These are phyloP conservation scores for Lipomyces oligophaga DNA, from an alignment of 805 yeast species.

Conservation along the genomic window DNA sequence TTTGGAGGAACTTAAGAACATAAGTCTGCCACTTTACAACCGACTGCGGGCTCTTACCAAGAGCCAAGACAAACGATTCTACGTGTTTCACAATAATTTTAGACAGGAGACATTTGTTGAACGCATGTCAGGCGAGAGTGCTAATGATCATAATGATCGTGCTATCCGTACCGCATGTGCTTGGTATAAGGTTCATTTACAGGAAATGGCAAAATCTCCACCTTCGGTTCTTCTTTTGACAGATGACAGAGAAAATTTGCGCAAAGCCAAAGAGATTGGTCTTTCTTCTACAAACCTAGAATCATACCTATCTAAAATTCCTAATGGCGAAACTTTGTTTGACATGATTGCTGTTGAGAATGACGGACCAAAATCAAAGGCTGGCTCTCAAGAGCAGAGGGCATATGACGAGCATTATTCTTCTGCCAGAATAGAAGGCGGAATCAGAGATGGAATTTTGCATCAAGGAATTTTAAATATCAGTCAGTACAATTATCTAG, in stretches of 20 bases:
- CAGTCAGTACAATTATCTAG: slow-evolving; percentile 81
- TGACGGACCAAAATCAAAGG: slow-evolving; percentile 31
- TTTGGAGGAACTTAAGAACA: slow-evolving; percentile 84
- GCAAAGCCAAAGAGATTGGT: slow-evolving; percentile 49
- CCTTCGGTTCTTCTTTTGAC: slow-evolving; percentile 48
- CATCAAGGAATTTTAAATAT: slow-evolving; percentile 80
- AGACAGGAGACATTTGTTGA: slow-evolving; percentile 62
- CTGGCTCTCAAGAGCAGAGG: slow-evolving; percentile 42
- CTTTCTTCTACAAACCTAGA: slow-evolving; percentile 8
- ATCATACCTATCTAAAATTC: slow-evolving; percentile 45
- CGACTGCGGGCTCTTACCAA: slow-evolving; percentile 75
- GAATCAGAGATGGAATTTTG: slow-evolving; percentile 78
- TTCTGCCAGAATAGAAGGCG: slow-evolving; percentile 82
- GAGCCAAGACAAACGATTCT: slow-evolving; percentile 73
- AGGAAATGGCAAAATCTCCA: slow-evolving; percentile 30
- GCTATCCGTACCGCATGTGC: slow-evolving; percentile 72
- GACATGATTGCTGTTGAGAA: slow-evolving; percentile 65
- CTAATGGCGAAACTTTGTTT: slow-evolving; percentile 67
- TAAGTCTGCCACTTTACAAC: slow-evolving; percentile 82
- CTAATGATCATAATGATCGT: slow-evolving; percentile 87
- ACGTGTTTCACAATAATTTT: slow-evolving; percentile 92
- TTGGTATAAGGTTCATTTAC: slow-evolving; percentile 71
- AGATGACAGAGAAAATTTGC: slow-evolving; percentile 69
- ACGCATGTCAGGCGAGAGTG: slow-evolving; percentile 62
- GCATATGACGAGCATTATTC: slow-evolving; percentile 75